Conservation (phyloP, 345 rosid genomes). For the Eucalyptus camaldulensis region DNA sequence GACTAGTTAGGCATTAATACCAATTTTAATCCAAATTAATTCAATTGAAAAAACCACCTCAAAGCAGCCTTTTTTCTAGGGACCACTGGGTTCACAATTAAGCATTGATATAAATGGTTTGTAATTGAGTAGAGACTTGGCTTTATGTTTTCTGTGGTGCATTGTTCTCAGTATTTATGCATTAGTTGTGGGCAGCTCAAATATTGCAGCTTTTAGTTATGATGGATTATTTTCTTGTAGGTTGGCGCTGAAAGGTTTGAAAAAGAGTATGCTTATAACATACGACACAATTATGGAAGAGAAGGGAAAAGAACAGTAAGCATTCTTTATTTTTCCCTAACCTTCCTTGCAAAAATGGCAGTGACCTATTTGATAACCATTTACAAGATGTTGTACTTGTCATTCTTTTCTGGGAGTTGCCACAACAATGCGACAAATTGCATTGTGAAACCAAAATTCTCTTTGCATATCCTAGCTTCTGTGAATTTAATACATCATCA, state of each 20-base stretch:
- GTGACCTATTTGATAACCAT: neutral
- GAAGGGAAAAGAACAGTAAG: slow-evolving; percentile 94
- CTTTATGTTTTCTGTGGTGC: neutral
- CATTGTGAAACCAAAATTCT: neutral
- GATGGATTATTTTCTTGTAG: slow-evolving; percentile 17
- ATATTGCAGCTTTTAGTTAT: neutral
- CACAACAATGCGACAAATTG: neutral
- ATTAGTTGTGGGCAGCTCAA: neutral
- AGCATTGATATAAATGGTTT: neutral
- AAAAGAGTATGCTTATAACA: slow-evolving; percentile 79
- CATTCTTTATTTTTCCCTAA: neutral
- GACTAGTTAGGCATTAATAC: neutral
- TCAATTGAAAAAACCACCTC: neutral
- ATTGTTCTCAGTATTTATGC: neutral
- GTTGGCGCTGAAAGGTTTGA: slow-evolving; percentile 87
- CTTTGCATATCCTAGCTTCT: neutral
- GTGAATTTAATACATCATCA: neutral
- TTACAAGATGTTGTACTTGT: neutral
- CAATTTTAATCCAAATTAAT: neutral
- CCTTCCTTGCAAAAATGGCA: neutral
- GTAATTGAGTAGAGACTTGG: neutral
- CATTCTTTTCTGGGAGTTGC: neutral
- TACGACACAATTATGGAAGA: slow-evolving; percentile 89
- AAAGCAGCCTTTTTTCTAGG: neutral
- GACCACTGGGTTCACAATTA: neutral